Base-by-base conservation (phyloP, 2,329 filamentous ascomycete genomes). In the Penicillium sp. region DNA sequence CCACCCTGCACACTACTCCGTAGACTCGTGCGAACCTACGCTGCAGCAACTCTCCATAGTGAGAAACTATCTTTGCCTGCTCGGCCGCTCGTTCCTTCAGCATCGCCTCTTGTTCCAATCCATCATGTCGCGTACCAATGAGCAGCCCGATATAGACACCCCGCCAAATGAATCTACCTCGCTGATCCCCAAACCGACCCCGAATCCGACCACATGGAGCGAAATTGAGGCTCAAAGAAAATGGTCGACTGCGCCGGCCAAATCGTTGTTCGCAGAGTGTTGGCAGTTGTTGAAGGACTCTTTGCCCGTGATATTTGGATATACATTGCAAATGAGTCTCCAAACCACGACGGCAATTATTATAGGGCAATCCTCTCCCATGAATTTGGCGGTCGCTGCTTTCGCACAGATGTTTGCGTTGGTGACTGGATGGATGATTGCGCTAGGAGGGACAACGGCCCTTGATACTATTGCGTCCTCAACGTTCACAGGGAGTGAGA, bases 391-490 rank as follows among this genome's bases (percentile, higher is more conserved):
- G 0, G 90, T 89, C 0, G 88, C 91, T 1, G 91, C 92, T 0
- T 96, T 96, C 68, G 90, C 89, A 2, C 93, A 95, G 79, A 96
- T 96, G 92, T 96, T 96, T 65, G 91, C 92, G 54, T 93, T 93
- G 89, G 87, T 89, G 25, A 92, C 91, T 1, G 92, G 88, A 0
- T 96, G 92, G 91, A 83, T 96, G 35, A 90, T 96, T 58, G 92
- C 88, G 0, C 83, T 96, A 5, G 92, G 92, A 29, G 92, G 92
- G 9, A 93, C 91, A 0, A 96, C 91, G 1, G 92, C 92, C 0
- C 82, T 96, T 42, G 92, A 96, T 72, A 96, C 92, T 0, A 79
- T 96, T 26, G 91, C 90, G 2, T 93, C 90, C 0, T 90, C 88
- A 48, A 88, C 88, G 45, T 96, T 92, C 72, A 96, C 92, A 0